phyloP scores from a whole-genome alignment of 1,139 yeast species.

The Spathaspora sp. region DNA sequence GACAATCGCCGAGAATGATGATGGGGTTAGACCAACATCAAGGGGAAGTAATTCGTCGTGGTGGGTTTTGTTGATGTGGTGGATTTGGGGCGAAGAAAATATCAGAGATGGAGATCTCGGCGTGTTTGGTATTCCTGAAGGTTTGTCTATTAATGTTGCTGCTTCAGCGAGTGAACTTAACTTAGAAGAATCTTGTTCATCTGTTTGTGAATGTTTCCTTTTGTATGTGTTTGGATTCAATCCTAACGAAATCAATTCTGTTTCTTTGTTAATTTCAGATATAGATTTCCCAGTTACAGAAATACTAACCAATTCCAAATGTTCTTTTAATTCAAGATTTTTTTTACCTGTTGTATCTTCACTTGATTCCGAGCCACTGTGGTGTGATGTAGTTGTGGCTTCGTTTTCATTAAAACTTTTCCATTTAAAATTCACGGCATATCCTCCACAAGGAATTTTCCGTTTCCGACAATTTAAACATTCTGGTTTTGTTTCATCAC shows the following conservation, averaged over 20 bases:
- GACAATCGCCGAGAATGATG: constrained; percentile 42
- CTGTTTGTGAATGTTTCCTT: constrained; percentile 6
- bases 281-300: constrained; percentile 55
- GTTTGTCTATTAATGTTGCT: constrained; percentile 24
- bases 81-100: not conserved
- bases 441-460: constrained; percentile 75
- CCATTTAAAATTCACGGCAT: constrained; percentile 66
- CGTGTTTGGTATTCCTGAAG: constrained; percentile 15
- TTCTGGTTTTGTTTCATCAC: constrained; percentile 82
- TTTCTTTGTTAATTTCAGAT: constrained; percentile 48
- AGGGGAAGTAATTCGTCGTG: not conserved
- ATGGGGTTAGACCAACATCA: constrained; percentile 29
- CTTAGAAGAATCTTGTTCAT: constrained; percentile 8
- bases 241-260: constrained; percentile 49
- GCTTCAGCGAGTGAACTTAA: constrained; percentile 32
- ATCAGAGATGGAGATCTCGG: constrained; percentile 6
- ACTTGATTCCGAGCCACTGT: constrained; percentile 1
- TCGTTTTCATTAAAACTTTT: constrained; percentile 41
- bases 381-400: not conserved
- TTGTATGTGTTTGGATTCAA: constrained; percentile 38
- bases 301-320: constrained; percentile 52
- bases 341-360: not conserved
- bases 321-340: constrained; percentile 27
- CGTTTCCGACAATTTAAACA: constrained; percentile 78
- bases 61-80: not conserved